Evolutionary conservation across 306 rosid genomes (phyloP).

Genomic region (Rubus idaeus): DNA sequence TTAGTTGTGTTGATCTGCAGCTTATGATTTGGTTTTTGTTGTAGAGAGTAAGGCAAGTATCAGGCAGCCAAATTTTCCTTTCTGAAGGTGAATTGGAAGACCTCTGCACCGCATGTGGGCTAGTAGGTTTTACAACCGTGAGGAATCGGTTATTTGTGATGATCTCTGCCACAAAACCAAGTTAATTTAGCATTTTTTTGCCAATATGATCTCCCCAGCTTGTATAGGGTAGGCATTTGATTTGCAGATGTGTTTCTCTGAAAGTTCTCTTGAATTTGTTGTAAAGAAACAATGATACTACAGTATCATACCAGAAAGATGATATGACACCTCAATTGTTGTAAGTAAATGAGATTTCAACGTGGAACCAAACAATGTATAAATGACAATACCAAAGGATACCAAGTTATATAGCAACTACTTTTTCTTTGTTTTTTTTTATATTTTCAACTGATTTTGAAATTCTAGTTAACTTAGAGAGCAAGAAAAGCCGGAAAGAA

Average conservation of each 20-base stretch:
- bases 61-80: slow-evolving; percentile 48
- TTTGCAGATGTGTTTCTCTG: neutral
- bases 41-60: slow-evolving; percentile 47
- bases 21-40: slow-evolving; percentile 21
- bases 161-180: slow-evolving; percentile 80
- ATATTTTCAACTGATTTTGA: too few species aligned
- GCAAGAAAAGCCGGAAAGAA: too few species aligned
- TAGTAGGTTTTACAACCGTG: slow-evolving; percentile 50
- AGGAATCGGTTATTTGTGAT: slow-evolving; percentile 76
- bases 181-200: slow-evolving; percentile 32
- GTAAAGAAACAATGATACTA: neutral
- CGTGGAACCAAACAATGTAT: neutral
- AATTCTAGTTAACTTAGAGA: too few species aligned
- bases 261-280: neutral
- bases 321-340: neutral
- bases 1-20: neutral
- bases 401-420: neutral
- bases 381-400: neutral
- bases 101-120: slow-evolving; percentile 71
- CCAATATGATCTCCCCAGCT: neutral
- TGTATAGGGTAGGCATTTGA: slow-evolving; percentile 8
- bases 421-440: too few species aligned
- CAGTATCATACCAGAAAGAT: neutral
- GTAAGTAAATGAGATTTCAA: neutral
- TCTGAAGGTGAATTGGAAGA: slow-evolving; percentile 81